Percentiles rank a stretch among this genome's conserved stretches.
Evolutionary conservation across 1,284 basidiomycete species (phyloP).

Genomic region (Schizopora paradoxa): DNA sequence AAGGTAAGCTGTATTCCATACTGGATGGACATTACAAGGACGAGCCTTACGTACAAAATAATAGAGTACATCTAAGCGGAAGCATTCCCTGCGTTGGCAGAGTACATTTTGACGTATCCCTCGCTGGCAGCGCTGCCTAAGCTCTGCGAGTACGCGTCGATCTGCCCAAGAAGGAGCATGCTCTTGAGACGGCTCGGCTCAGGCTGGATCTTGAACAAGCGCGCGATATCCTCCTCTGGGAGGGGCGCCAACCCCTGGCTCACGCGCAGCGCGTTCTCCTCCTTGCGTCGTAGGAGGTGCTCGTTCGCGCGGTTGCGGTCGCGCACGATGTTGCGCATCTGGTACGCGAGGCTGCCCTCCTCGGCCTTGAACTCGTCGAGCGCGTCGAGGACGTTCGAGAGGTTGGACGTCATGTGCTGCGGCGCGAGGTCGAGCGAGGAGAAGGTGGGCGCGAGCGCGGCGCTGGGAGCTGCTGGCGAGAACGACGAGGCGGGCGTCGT

Average conservation of each 20-base stretch:
- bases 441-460: constrained; percentile 47
- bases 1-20: no score
- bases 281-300: constrained; percentile 78
- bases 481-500: constrained; percentile 29
- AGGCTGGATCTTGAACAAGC: constrained; percentile 81
- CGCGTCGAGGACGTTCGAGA: constrained; percentile 81
- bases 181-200: constrained; percentile 92
- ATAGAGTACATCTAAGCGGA: no score
- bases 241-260: constrained; percentile 84
- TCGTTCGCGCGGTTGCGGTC: constrained; percentile 83
- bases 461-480: constrained; percentile 33
- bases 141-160: constrained; percentile 79
- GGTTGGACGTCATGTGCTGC: constrained; percentile 54
- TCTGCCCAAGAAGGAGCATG: constrained; percentile 80
- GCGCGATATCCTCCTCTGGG: constrained; percentile 79
- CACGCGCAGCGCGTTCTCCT: constrained; percentile 82
- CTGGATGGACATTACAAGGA: no score
- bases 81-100: constrained; percentile 44
- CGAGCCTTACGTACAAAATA: no score
- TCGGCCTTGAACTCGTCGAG: constrained; percentile 86
- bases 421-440: constrained; percentile 58
- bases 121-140: constrained; percentile 68
- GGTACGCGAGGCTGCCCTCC: constrained; percentile 90
- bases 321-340: constrained; percentile 85
- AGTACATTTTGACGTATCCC: constrained; percentile 73